These are phyloP conservation scores for Cenchrus americanus DNA, from an alignment of 176 grass and related monocot species.

Conservation along the genomic window DNA sequence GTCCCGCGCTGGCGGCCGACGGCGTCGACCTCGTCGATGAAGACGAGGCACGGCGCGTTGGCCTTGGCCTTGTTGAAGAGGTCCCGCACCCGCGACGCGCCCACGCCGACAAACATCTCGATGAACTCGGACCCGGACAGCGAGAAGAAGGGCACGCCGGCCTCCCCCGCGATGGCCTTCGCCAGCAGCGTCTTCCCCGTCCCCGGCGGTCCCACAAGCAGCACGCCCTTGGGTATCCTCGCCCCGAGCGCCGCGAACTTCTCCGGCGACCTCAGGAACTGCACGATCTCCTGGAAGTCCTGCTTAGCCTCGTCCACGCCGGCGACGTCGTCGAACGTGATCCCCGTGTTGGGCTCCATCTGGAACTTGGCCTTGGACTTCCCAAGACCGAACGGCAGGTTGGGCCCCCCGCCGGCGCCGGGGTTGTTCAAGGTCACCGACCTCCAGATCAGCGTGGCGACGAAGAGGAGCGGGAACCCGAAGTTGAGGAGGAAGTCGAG, in stretches of 20 bases:
- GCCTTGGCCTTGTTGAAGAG: conserved; percentile 72
- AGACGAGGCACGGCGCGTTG: conserved; percentile 72
- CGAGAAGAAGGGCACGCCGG: conserved; percentile 87
- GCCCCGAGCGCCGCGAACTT: conserved; percentile 80
- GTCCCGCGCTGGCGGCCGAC: conserved; percentile 70
- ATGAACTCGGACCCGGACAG: conserved; percentile 87
- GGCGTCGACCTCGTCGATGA: conserved; percentile 86
- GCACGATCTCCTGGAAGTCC: conserved; percentile 90
- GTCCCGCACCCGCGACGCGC: conserved; percentile 78
- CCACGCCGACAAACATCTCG: conserved; percentile 84
- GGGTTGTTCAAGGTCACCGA: conserved; percentile 41
- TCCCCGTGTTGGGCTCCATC: conserved; percentile 88
- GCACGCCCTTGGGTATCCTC: conserved; percentile 70
- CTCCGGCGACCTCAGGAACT: conserved; percentile 66
- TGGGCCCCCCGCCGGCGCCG: conserved; percentile 47
- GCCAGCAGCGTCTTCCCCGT: conserved; percentile 85
- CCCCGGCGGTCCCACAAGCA: conserved; percentile 64
- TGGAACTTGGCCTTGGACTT: conserved; percentile 81
- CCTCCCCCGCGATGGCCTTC: conserved; percentile 82
- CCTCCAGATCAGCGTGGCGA: conserved; percentile 55
- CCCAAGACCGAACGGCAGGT: conserved; percentile 71
- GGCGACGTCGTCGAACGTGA: conserved; percentile 83
- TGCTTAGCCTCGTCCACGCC: conserved; percentile 86
- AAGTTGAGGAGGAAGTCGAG: conserved; percentile 63
- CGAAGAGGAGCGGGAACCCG: conserved; percentile 67